Percentiles rank a stretch among this genome's conserved stretches.
phyloP scores from a whole-genome alignment of 345 rosid genomes.

The Tarenaya hassleriana region DNA sequence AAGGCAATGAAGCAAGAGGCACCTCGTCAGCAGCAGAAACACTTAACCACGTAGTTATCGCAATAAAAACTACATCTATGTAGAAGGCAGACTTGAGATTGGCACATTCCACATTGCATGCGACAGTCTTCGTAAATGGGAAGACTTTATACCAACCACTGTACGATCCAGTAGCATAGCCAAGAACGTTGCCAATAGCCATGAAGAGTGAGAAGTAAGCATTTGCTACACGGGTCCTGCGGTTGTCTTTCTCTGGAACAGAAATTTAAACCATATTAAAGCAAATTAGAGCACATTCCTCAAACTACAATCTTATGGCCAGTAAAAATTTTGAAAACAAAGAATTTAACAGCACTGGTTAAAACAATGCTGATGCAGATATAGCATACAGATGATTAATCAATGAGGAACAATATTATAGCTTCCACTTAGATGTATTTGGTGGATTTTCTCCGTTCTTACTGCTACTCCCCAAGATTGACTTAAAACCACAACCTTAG shows the following conservation, averaged over 20 bases:
- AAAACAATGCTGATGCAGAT: too few relatives aligned
- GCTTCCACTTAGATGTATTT: too few relatives aligned
- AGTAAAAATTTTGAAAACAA: too few relatives aligned
- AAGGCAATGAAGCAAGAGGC: slow-evolving; percentile 33
- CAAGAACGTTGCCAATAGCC: slow-evolving; percentile 92
- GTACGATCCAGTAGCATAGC: slow-evolving; percentile 82
- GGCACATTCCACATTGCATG: slow-evolving; percentile 54
- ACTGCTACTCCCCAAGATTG: too few relatives aligned
- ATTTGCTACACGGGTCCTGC: slow-evolving; percentile 87
- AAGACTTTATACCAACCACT: slow-evolving; percentile 87
- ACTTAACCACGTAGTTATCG: slow-evolving; percentile 48
- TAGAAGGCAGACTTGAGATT: slow-evolving; percentile 74
- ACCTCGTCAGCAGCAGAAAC: slow-evolving; percentile 44
- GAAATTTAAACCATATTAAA: not conserved
- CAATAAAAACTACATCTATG: slow-evolving; percentile 46
- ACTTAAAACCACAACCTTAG: too few relatives aligned
- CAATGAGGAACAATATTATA: too few relatives aligned
- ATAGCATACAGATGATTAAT: too few relatives aligned
- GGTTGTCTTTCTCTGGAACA: slow-evolving; percentile 57
- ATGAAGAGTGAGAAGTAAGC: slow-evolving; percentile 89
- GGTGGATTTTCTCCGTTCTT: too few relatives aligned
- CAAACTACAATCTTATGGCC: too few relatives aligned
- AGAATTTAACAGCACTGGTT: too few relatives aligned
- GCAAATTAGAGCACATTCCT: not conserved
- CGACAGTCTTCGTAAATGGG: slow-evolving; percentile 46